These are phyloP conservation scores for Aspergillus sp. DNA, from an alignment of 2,329 filamentous ascomycete genomes.

Conservation along the genomic window DNA sequence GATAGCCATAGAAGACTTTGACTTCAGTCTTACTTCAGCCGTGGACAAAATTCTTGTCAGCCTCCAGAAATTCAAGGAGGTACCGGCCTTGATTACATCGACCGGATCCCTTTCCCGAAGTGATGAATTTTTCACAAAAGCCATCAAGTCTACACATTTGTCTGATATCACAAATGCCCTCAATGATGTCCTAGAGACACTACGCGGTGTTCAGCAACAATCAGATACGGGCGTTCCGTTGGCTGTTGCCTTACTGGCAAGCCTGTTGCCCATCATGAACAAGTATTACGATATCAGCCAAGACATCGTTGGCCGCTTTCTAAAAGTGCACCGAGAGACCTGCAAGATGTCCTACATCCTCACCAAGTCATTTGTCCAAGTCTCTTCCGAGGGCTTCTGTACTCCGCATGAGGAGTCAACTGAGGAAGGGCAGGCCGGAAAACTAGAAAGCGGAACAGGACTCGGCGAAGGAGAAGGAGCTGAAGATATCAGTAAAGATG, in stretches of 20 bases:
- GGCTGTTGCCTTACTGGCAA: slow-evolving; percentile 59
- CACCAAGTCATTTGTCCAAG: slow-evolving; percentile 72
- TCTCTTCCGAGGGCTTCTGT: slow-evolving; percentile 86
- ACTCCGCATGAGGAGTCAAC: slow-evolving; percentile 79
- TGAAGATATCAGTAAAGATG: slow-evolving; percentile 97
- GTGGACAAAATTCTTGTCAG: slow-evolving; percentile 76
- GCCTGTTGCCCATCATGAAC: slow-evolving; percentile 68
- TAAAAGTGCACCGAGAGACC: slow-evolving; percentile 66
- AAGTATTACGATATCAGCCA: slow-evolving; percentile 68
- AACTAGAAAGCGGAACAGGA: slow-evolving; percentile 87
- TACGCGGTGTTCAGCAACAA: slow-evolving; percentile 48
- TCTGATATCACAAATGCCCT: slow-evolving; percentile 53
- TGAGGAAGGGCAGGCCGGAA: slow-evolving; percentile 68
- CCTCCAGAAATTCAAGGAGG: slow-evolving; percentile 64
- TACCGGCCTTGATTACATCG: slow-evolving; percentile 62
- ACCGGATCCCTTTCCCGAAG: slow-evolving; percentile 62
- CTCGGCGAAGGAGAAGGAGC: slow-evolving; percentile 93
- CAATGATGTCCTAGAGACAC: slow-evolving; percentile 43
- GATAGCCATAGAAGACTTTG: slow-evolving; percentile 49
- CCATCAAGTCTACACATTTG: slow-evolving; percentile 61
- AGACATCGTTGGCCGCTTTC: slow-evolving; percentile 58
- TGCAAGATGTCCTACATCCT: slow-evolving; percentile 75
- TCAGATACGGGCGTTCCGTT: slow-evolving; percentile 43
- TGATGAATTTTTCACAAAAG: slow-evolving; percentile 52
- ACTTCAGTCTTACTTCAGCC: slow-evolving; percentile 60